Conservation (phyloP, 2,329 filamentous ascomycete genomes). For the Claviceps africana region DNA sequence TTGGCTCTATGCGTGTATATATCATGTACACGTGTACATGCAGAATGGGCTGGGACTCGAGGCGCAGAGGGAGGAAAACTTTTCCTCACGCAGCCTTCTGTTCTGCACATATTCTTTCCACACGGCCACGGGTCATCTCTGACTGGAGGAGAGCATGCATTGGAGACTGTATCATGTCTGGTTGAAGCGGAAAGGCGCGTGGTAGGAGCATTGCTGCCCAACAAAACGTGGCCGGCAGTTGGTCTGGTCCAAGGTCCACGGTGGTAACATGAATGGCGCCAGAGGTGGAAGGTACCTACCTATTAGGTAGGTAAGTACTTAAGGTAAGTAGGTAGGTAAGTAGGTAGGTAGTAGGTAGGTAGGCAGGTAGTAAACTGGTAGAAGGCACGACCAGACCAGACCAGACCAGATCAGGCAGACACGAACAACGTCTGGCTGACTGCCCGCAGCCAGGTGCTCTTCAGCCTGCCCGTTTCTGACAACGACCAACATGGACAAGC, state of each 20-base stretch:
- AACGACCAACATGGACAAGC: neutral
- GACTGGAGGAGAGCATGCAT: neutral
- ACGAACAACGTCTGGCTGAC: too few species aligned
- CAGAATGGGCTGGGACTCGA: neutral
- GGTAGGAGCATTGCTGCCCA: conserved; percentile 11
- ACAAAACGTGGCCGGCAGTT: neutral
- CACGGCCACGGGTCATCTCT: neutral
- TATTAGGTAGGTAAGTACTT: too few species aligned
- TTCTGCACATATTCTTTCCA: neutral
- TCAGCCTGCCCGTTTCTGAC: neutral
- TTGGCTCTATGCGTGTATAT: too few species aligned
- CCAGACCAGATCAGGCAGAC: too few species aligned
- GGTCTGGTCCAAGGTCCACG: neutral
- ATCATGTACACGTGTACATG: too few species aligned
- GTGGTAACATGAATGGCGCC: too few species aligned
- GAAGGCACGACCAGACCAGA: too few species aligned
- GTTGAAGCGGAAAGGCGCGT: neutral
- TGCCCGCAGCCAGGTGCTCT: too few species aligned
- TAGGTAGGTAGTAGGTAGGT: too few species aligned
- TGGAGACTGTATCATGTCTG: neutral
- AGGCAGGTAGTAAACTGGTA: too few species aligned
- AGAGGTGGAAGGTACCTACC: too few species aligned
- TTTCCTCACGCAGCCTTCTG: neutral
- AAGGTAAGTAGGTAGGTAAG: too few species aligned
- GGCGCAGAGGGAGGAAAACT: neutral